Evolutionary conservation across 352 stramenopile genomes (phyloP).

Genomic region (Phytophthora aleatoria): DNA sequence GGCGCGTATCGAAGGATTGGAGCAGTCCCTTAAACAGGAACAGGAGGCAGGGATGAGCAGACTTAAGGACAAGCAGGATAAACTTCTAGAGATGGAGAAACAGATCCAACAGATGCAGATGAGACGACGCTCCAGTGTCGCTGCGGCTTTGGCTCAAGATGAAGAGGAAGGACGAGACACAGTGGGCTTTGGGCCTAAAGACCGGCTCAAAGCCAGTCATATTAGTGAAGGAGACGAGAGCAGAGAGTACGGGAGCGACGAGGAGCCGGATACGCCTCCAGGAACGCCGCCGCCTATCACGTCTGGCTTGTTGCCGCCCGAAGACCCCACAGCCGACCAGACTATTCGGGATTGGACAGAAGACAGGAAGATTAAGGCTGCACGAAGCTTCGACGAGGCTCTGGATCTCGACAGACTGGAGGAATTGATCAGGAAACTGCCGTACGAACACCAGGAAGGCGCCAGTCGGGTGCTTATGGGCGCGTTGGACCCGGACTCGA

Average conservation of each 20-base stretch:
- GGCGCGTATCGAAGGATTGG: slow-evolving; percentile 58
- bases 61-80: slow-evolving; percentile 77
- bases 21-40: slow-evolving; percentile 62
- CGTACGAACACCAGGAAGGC: slow-evolving; percentile 70
- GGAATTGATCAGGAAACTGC: slow-evolving; percentile 63
- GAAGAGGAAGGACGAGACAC: slow-evolving; percentile 41
- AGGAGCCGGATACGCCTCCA: slow-evolving; percentile 72
- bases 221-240: slow-evolving; percentile 37
- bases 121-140: slow-evolving; percentile 51
- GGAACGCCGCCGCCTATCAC: slow-evolving; percentile 79
- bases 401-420: slow-evolving; percentile 53
- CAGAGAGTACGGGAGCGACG: slow-evolving; percentile 37
- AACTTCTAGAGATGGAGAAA: slow-evolving; percentile 61
- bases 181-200: slow-evolving; percentile 53
- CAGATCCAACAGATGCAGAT: slow-evolving; percentile 71
- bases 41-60: slow-evolving; percentile 68
- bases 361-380: slow-evolving; percentile 61
- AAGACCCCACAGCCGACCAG: slow-evolving; percentile 64
- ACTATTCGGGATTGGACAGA: slow-evolving; percentile 71
- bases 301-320: slow-evolving; percentile 47
- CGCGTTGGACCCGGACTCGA: slow-evolving; percentile 47
- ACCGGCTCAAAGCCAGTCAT: slow-evolving; percentile 36
- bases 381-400: slow-evolving; percentile 37
- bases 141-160: slow-evolving; percentile 43
- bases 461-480: slow-evolving; percentile 66